phyloP scores from a whole-genome alignment of 2,329 filamentous ascomycete genomes.

The Sporothrix protearum region DNA sequence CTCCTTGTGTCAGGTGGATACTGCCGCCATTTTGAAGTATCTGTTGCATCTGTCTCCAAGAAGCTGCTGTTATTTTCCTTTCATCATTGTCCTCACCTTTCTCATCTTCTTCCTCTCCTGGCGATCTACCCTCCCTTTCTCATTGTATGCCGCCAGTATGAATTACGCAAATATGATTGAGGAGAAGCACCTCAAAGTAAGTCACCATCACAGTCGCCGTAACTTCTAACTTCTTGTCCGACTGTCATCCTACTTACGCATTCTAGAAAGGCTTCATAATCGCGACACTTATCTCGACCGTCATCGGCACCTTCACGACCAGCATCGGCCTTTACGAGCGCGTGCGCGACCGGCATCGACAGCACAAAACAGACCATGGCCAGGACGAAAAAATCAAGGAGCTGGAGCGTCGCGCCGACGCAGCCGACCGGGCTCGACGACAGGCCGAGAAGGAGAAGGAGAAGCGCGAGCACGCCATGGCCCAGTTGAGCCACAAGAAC shows the following conservation, averaged over 20 bases:
- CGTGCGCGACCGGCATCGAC: conserved; percentile 34
- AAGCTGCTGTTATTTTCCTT: not conserved
- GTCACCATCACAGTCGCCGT: not conserved
- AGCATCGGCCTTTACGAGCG: conserved; percentile 40
- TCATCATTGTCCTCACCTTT: not conserved
- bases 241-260: not conserved
- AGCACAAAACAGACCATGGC: conserved; percentile 35
- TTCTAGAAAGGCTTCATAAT: conserved; percentile 40
- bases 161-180: conserved; percentile 38
- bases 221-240: not conserved
- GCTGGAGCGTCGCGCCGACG: conserved; percentile 33
- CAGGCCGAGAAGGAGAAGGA: conserved; percentile 20
- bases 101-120: not conserved
- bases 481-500: conserved; percentile 14
- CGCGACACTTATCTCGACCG: conserved; percentile 40
- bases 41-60: not conserved
- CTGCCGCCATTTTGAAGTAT: not conserved
- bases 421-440: conserved; percentile 26
- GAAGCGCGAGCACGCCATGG: conserved; percentile 22
- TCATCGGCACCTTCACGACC: conserved; percentile 39
- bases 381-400: conserved; percentile 37
- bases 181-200: conserved; percentile 37
- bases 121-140: not conserved
- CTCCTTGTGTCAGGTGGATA: not conserved
- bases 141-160: conserved; percentile 26